Base-by-base conservation (phyloP, 768 basidiomycete genomes). In the Lenzites betulinus region DNA sequence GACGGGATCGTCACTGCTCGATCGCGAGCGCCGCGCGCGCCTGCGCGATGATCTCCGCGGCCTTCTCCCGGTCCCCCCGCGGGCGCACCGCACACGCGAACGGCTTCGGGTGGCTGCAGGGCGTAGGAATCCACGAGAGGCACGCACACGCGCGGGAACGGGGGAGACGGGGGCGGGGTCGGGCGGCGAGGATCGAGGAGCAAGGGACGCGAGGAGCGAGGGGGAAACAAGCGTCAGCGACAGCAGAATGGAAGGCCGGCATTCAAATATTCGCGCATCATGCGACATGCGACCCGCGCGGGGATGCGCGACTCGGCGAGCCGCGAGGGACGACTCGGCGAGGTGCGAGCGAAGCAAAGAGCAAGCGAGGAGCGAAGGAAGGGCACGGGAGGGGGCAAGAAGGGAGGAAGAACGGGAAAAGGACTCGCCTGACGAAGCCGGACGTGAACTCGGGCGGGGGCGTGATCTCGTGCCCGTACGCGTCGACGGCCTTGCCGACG, bases 81-180 rank as follows among this genome's bases (percentile, higher is more conserved):
- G 82, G 78, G 42, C 69, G 75, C 55, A 85, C 81, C 50, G 67
- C 65, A 63, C 80, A 84, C 38, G 57, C 68, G 69, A 83, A 83
- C 44, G 78, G 79, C 65, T 79, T 78, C 48, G 82, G 81, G 70
- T 84, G 82, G 55, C 83, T 85, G 43, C 22, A n/a, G 28, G 33
- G 9, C 20, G 18, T 15, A 50, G 4, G 11, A 49, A 20, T 8
- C 18, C 15, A 7, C n/a, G n/a, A 35, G n/a, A 28, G 30, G 30
- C 25, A 12, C n/a, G 3, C 22, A 43, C 20, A 9, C 18, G 22
- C n/a, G 42, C 42, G 22, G 5, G 4, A 43, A 18, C 9, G 18
- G 18, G 42, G n/a, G 42, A 20, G 18, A 43, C 47, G 28, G 42
- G 43, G n/a, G n/a, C n/a, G n/a, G n/a, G n/a, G n/a, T n/a, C n/a